Conservation (phyloP, 495 filamentous ascomycete species). For the Penicillium desertorum region DNA sequence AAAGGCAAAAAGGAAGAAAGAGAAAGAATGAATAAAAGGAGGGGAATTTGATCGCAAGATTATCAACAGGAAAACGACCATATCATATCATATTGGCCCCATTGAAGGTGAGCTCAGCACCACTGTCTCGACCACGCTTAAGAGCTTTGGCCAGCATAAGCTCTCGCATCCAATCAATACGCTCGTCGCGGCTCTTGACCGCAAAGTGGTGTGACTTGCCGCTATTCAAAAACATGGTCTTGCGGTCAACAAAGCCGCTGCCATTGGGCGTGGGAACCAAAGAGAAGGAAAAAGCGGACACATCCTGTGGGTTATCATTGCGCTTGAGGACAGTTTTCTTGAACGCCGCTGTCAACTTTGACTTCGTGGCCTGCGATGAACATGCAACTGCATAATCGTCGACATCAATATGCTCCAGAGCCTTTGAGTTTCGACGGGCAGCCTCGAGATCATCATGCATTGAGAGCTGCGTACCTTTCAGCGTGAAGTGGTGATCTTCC, state of each 20-base stretch:
- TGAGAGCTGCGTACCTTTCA: conserved; percentile 77
- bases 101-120: conserved; percentile 78
- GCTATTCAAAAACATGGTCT: conserved; percentile 37
- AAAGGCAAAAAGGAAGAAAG: not conserved
- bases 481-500: conserved; percentile 84
- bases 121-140: conserved; percentile 70
- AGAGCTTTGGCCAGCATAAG: conserved; percentile 93
- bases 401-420: conserved; percentile 84
- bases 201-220: conserved; percentile 92
- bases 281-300: too few species aligned
- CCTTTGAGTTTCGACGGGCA: conserved; percentile 44
- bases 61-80: too few species aligned
- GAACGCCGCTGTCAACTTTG: conserved; percentile 83
- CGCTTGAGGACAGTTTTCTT: conserved; percentile 75
- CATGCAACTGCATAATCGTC: conserved; percentile 95
- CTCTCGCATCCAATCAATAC: conserved; percentile 98
- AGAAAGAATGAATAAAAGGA: not conserved
- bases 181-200: conserved; percentile 78
- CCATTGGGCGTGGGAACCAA: conserved; percentile 25
- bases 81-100: conserved; percentile 60
- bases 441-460: conserved; percentile 66
- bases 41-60: too few species aligned
- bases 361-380: conserved; percentile 66
- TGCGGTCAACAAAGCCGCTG: conserved; percentile 52
- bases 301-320: conserved; percentile 37